A percentile compares a stretch with the other conserved stretches of the same genome.
Evolutionary conservation across 2,329 filamentous ascomycete genomes (phyloP).

Genomic region (Chrysosporium queenslandicum): DNA sequence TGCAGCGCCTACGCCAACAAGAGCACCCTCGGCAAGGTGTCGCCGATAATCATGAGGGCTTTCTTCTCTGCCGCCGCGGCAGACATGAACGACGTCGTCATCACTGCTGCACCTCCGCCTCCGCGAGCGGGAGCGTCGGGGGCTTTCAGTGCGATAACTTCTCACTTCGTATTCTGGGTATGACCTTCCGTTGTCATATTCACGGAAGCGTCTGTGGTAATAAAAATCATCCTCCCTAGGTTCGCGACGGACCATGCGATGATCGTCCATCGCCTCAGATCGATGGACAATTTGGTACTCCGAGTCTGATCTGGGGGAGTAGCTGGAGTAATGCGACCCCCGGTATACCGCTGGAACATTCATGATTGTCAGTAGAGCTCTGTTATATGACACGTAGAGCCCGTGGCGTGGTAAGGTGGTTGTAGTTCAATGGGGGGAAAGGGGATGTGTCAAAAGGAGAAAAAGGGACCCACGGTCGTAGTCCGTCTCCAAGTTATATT

Average conservation of each 20-base stretch:
- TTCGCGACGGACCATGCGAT: slow-evolving; percentile 37
- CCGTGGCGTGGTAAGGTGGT: slow-evolving; percentile 29
- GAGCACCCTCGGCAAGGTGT: slow-evolving; percentile 52
- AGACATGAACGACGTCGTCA: slow-evolving; percentile 52
- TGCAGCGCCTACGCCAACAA: slow-evolving; percentile 52
- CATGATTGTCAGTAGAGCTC: slow-evolving; percentile 27
- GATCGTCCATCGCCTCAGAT: slow-evolving; percentile 44
- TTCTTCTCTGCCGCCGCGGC: slow-evolving; percentile 39
- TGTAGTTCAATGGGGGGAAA: slow-evolving; percentile 35
- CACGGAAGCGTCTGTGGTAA: slow-evolving; percentile 48
- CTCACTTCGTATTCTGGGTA: slow-evolving; percentile 34
- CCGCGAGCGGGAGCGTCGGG: slow-evolving; percentile 38
- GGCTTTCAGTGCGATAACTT: slow-evolving; percentile 40
- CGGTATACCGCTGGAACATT: slow-evolving; percentile 47
- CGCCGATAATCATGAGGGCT: slow-evolving; percentile 42
- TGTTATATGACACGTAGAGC: too few relatives aligned
- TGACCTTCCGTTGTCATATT: slow-evolving; percentile 42
- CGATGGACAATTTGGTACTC: slow-evolving; percentile 52
- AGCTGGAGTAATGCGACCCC: slow-evolving; percentile 42
- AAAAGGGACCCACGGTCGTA: slow-evolving; percentile 34
- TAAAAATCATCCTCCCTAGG: slow-evolving; percentile 52
- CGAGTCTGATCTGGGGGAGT: slow-evolving; percentile 44
- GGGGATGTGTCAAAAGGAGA: slow-evolving; percentile 38
- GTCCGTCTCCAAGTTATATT: slow-evolving; percentile 37
- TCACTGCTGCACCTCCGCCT: slow-evolving; percentile 46